phyloP scores from a whole-genome alignment of 768 basidiomycete species.

The Asterophora parasitica region DNA sequence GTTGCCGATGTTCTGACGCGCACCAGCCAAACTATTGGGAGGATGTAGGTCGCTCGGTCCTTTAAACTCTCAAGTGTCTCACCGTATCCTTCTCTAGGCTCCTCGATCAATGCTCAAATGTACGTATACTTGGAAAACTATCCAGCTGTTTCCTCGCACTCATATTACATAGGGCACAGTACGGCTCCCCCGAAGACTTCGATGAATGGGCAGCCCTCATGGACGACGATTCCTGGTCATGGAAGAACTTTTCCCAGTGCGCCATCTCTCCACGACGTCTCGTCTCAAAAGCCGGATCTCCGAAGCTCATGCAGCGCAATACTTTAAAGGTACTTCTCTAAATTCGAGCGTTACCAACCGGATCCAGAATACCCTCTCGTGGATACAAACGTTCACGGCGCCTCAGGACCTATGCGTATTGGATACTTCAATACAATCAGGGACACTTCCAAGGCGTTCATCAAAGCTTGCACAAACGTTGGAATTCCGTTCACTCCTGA shows the following conservation, averaged over 20 bases:
- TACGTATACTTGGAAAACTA: conserved; percentile 5
- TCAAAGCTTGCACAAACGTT: conserved; percentile 46
- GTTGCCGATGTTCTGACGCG: background rate
- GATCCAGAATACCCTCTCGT: conserved; percentile 48
- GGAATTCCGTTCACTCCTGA: conserved; percentile 62
- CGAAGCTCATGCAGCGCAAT: too few species aligned
- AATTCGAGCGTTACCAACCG: conserved; percentile 58
- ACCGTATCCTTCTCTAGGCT: conserved; percentile 32
- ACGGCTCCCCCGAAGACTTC: conserved; percentile 66
- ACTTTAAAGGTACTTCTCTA: conserved; percentile 58
- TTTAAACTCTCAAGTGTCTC: too few species aligned
- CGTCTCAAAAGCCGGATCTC: too few species aligned
- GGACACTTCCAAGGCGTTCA: conserved; percentile 42
- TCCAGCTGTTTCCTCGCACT: background rate
- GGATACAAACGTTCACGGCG: conserved; percentile 43
- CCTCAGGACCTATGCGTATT: conserved; percentile 51
- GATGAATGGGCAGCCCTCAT: conserved; percentile 58
- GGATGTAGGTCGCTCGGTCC: conserved; percentile 53
- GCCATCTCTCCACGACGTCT: background rate
- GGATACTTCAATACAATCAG: conserved; percentile 53
- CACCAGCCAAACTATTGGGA: conserved; percentile 56
- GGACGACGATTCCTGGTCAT: conserved; percentile 60
- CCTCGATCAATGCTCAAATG: conserved; percentile 63
- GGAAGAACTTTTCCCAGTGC: conserved; percentile 47
- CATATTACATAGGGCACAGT: conserved; percentile 44